Base-by-base conservation (phyloP, 192 early-diverging fungal species). In the Coemansia biformis region DNA sequence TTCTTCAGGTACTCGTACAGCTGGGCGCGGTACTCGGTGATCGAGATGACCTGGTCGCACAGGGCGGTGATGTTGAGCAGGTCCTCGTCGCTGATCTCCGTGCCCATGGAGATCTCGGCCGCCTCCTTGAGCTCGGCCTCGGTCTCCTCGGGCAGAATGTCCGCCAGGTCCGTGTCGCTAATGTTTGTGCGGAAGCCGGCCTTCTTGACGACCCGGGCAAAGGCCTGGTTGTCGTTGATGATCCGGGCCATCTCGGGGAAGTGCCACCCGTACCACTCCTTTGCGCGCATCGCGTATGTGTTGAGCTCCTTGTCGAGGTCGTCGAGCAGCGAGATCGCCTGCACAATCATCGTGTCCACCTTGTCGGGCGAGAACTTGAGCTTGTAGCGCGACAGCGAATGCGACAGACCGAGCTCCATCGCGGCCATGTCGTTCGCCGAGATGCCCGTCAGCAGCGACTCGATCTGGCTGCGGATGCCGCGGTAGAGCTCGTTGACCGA, bases 241-340 rank as follows among this genome's bases (percentile, higher is more conserved):
- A 96, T 86, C 79, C 89, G 92, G 66, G 81, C 84, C 86, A 98
- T 91, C 82, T 98, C 96, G 36, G 96, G 96, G 85, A 98, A 98
- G 66, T 98, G 96, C 93, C 92, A 98, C 33, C 93, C 93, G 65
- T 98, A 93, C 96, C 96, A 98, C 76, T 98, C 96, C 87, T 95
- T 91, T 60, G 88, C 86, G 49, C 91, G 82, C 91, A 96, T 93
- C 3, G 92, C 87, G 60, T 91, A 96, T 30, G 92, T 96, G 82
- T 99, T 99, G 72, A 99, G 83, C 59, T 99, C 97, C 83, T 99
- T 99, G 76, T 99, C 97, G 48, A 99, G 82, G 66, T 97, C 92
- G 67, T 99, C 97, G 67, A 99, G 77, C 42, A 99, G 79, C 60
- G 78, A 85, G 69, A 97, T 97, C 8, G 96, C 92, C 80, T 99